Evolutionary conservation across 1,139 yeast genomes (phyloP).

Genomic region (Pichia sp.): DNA sequence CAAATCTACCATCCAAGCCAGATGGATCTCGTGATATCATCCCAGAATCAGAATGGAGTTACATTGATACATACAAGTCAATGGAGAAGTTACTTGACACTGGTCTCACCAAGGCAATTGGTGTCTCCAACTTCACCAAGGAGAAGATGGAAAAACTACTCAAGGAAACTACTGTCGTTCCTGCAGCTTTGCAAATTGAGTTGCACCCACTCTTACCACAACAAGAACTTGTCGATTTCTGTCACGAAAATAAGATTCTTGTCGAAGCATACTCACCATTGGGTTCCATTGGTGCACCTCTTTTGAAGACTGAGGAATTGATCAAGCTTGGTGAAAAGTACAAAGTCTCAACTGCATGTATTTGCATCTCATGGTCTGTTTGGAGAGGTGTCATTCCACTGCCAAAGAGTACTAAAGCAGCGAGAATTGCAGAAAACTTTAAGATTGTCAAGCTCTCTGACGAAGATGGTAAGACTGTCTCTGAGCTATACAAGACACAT

Average conservation of each 20-base stretch:
- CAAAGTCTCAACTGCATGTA: conserved; percentile 49
- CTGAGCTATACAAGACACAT: conserved; percentile 32
- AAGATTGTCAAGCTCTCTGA: conserved; percentile 39
- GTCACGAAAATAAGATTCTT: conserved; percentile 46
- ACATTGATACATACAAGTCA: conserved; percentile 60
- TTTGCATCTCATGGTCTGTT: conserved; percentile 66
- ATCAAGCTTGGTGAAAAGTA: conserved; percentile 48
- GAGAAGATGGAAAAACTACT: conserved; percentile 47
- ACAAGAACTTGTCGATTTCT: conserved; percentile 48
- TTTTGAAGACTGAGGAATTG: conserved; percentile 45
- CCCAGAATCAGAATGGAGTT: conserved; percentile 41
- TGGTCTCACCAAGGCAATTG: conserved; percentile 48
- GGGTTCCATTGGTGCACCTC: conserved; percentile 63
- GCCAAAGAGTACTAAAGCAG: conserved; percentile 62
- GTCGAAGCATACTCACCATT: conserved; percentile 78
- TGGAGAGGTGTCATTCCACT: conserved; percentile 63
- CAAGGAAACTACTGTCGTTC: conserved; percentile 44
- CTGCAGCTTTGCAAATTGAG: conserved; percentile 71
- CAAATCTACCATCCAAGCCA: not conserved
- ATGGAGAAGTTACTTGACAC: conserved; percentile 51
- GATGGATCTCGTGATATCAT: conserved; percentile 29
- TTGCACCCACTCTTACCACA: conserved; percentile 73
- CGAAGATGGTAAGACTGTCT: conserved; percentile 43
- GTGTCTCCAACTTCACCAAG: conserved; percentile 70
- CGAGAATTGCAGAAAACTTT: conserved; percentile 55